Percentiles rank a stretch among this genome's conserved stretches.
phyloP scores from a whole-genome alignment of 441 rosid genomes.

The Eruca vesicaria region DNA sequence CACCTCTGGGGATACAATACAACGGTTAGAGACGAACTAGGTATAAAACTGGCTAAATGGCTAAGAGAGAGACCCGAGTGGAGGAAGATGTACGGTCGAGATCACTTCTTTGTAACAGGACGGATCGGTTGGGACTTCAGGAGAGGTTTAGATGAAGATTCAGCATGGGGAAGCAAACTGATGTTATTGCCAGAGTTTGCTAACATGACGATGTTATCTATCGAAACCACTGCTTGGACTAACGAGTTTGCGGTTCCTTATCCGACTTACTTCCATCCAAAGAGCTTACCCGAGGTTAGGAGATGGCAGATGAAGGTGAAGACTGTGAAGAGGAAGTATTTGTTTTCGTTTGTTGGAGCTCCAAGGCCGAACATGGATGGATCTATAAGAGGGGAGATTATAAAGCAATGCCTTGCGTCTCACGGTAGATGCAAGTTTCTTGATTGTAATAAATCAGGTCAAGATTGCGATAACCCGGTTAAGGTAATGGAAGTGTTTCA shows the following conservation, averaged over 20 bases:
- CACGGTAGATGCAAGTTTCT: slow-evolving; percentile 46
- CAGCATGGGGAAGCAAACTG: slow-evolving; percentile 59
- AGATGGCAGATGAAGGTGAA: slow-evolving; percentile 48
- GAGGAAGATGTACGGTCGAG: slow-evolving; percentile 48
- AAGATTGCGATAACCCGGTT: slow-evolving; percentile 49
- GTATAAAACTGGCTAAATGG: slow-evolving; percentile 39
- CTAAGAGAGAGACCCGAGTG: slow-evolving; percentile 45
- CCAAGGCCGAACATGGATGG: slow-evolving; percentile 36
- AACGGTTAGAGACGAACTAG: slow-evolving; percentile 38
- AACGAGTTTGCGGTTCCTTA: slow-evolving; percentile 51
- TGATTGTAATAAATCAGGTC: slow-evolving; percentile 38
- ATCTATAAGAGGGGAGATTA: slow-evolving; percentile 52
- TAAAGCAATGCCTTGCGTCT: slow-evolving; percentile 55
- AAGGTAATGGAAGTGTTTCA: slow-evolving; percentile 51
- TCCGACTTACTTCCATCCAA: slow-evolving; percentile 60
- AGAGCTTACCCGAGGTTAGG: slow-evolving; percentile 30
- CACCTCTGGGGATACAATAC: slow-evolving; percentile 41
- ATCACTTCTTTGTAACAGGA: slow-evolving; percentile 55
- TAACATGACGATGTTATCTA: slow-evolving; percentile 53
- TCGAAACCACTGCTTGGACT: slow-evolving; percentile 41
- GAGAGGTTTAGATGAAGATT: slow-evolving; percentile 31
- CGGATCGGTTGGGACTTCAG: slow-evolving; percentile 54
- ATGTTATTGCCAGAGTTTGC: slow-evolving; percentile 44
- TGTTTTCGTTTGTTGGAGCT: slow-evolving; percentile 54
- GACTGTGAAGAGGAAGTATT: slow-evolving; percentile 32